Evolutionary conservation across 1,284 basidiomycete species (phyloP), one percentile per base, ranked within the genome.

Genomic region (Ceratobasidium sp.): DNA sequence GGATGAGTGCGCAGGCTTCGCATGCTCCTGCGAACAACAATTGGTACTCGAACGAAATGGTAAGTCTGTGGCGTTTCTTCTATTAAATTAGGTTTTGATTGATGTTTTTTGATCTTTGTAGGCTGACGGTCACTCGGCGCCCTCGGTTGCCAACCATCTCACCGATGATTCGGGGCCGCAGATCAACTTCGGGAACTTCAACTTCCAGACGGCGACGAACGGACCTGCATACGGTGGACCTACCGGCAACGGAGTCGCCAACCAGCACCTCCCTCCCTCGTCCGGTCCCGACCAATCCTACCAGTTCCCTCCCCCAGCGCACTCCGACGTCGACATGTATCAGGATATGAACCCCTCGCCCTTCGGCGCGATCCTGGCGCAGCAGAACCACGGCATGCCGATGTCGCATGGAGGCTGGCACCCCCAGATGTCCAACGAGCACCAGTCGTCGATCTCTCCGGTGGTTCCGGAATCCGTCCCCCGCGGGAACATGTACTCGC

Each of bases 181-280:
- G 45, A 72, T 72, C 56, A 56, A 62, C 56, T 72, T 72, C 60
- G 69, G 69, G 15, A 62, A 72, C 69, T 72, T 51, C 36, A 72
- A 31, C 31, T 72, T 72, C 69, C 69, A 72, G 57, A 72, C 69
- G 24, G 57, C 57, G 19, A 60, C 56, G n/a, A 62, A 48, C 51
- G 45, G n/a, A 9, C 51, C 51, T 27, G 11, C 65, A 51, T 69
- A 69, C 31, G 9, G 4, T 31, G 57, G 56, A 1, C 44, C 60
- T 17, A 5, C 60, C 22, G 31, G 24, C 45, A 41, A 41, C 36
- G 36, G 44, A 63, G 27, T 50, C 44, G 27, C 48, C 9, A 24
- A 48, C 62, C 62, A 47, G 44, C 44, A 41, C 8, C 36, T 64
- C 24, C 27, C 67, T 36, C 53, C 67, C 11, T n/a, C 54, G 4